Percentiles rank a stretch among this genome's conserved stretches.
These are phyloP conservation scores for Nakaseomyces nivariensis DNA, from an alignment of 1,139 yeast species.

Conservation along the genomic window DNA sequence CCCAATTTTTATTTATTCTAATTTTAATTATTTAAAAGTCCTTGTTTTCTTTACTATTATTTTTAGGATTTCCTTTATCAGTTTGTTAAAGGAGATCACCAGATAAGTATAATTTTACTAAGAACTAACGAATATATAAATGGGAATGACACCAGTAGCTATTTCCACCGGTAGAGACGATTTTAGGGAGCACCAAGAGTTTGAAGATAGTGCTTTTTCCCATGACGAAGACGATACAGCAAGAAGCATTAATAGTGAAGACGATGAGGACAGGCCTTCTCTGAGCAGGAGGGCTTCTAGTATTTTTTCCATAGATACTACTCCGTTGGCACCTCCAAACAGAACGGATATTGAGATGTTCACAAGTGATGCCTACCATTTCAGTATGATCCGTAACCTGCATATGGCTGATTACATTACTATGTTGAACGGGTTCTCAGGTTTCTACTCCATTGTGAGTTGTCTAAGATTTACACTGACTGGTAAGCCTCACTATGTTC, in stretches of 20 bases:
- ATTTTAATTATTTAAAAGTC: no score
- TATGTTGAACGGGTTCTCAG: conserved; percentile 78
- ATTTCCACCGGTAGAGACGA: neutral
- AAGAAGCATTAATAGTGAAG: conserved; percentile 5
- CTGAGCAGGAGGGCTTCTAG: conserved; percentile 33
- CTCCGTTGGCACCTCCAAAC: conserved; percentile 47
- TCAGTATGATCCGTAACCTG: conserved; percentile 63
- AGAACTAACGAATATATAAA: neutral
- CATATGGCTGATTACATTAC: conserved; percentile 97
- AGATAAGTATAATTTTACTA: neutral
- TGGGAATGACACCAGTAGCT: conserved; percentile 2
- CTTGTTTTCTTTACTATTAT: no score
- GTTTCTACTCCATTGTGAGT: conserved; percentile 81
- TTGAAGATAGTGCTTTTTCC: neutral
- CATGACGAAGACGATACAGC: conserved; percentile 8
- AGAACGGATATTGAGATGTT: conserved; percentile 69
- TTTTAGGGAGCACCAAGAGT: neutral
- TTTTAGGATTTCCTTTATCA: no score
- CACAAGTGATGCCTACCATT: conserved; percentile 70
- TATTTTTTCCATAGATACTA: conserved; percentile 32
- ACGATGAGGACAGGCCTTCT: conserved; percentile 11
- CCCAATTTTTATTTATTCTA: no score
- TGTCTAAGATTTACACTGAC: conserved; percentile 74
- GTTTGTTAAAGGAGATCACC: no score
- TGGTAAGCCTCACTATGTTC: conserved; percentile 57